Evolutionary conservation across 2,329 filamentous ascomycete species (phyloP).

Genomic region (Scolecobasidium constrictum): DNA sequence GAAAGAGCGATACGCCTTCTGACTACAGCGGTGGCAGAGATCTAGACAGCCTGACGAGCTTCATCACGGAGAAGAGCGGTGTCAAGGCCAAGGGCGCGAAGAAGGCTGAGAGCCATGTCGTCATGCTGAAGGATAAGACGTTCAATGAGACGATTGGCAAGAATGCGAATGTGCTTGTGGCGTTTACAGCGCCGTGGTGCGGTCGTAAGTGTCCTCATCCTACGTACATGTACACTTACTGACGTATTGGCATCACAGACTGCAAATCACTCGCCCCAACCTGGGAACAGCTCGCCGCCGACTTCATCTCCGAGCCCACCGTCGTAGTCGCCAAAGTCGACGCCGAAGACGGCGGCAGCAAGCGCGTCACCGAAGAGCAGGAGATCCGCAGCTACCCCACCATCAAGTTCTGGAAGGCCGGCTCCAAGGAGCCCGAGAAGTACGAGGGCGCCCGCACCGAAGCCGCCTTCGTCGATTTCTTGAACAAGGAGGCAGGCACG

Average conservation of each 20-base stretch:
- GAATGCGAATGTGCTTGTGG: conserved; percentile 84
- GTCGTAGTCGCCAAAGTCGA: conserved; percentile 94
- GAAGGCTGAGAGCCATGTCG: conserved; percentile 62
- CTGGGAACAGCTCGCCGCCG: conserved; percentile 78
- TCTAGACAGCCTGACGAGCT: conserved; percentile 70
- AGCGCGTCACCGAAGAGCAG: conserved; percentile 63
- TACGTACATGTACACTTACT: conserved; percentile 10
- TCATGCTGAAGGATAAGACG: conserved; percentile 66
- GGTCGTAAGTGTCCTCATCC: conserved; percentile 69
- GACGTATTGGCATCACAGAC: too few relatives aligned
- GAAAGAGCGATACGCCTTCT: conserved; percentile 72
- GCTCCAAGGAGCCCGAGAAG: conserved; percentile 56
- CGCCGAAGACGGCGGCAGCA: conserved; percentile 77
- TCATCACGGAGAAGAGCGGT: conserved; percentile 79
- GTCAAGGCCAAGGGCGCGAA: conserved; percentile 68
- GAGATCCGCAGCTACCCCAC: conserved; percentile 84
- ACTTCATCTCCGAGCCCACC: conserved; percentile 65
- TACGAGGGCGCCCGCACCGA: conserved; percentile 73
- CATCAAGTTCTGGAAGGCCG: conserved; percentile 93
- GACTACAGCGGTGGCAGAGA: conserved; percentile 86
- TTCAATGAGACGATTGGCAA: conserved; percentile 71
- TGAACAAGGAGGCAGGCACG: conserved; percentile 85
- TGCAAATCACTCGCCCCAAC: conserved; percentile 88
- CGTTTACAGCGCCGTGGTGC: conserved; percentile 97
- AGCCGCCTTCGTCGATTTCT: conserved; percentile 62